A percentile compares a stretch with the other conserved stretches of the same genome.
These are phyloP conservation scores for Leishmania amazonensis DNA, from an alignment of 208 protist genomes.

Conservation along the genomic window DNA sequence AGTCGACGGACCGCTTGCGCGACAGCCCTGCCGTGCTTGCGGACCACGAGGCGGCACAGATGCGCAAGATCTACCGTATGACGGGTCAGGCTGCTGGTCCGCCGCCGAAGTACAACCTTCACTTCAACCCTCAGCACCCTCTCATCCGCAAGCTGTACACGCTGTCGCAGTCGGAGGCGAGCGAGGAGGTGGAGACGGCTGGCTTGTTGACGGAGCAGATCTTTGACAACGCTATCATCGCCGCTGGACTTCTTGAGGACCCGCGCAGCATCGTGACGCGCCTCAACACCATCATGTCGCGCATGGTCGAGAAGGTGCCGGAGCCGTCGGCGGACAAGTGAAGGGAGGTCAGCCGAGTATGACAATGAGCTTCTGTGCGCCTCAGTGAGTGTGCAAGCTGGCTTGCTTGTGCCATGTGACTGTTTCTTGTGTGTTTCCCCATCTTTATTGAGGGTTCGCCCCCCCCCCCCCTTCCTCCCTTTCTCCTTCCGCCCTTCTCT, in stretches of 20 bases:
- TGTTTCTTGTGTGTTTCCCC: not conserved
- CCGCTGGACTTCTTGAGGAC: conserved; percentile 92
- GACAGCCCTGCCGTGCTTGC: conserved; percentile 90
- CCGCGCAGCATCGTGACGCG: conserved; percentile 89
- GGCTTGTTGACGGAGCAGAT: conserved; percentile 91
- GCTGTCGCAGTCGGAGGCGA: conserved; percentile 70
- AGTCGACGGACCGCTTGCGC: conserved; percentile 83
- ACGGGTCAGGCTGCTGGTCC: conserved; percentile 80
- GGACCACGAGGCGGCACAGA: conserved; percentile 92
- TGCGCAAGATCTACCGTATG: conserved; percentile 93
- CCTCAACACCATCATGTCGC: conserved; percentile 91
- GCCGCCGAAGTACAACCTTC: conserved; percentile 92
- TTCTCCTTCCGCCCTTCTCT: too few species aligned
- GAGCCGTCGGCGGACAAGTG: conserved; percentile 89
- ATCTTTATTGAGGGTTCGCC: not conserved
- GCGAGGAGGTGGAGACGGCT: conserved; percentile 83
- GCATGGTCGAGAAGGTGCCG: conserved; percentile 88
- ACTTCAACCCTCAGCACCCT: conserved; percentile 92
- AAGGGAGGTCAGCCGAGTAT: not conserved
- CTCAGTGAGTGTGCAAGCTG: not conserved
- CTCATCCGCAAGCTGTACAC: conserved; percentile 93
- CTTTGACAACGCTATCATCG: conserved; percentile 94
- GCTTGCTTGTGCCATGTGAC: not conserved
- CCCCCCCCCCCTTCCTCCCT: not conserved
- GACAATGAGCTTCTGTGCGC: not conserved